Evolutionary conservation across 768 basidiomycete species (phyloP).

Genomic region (Vishniacozyma victoriae): DNA sequence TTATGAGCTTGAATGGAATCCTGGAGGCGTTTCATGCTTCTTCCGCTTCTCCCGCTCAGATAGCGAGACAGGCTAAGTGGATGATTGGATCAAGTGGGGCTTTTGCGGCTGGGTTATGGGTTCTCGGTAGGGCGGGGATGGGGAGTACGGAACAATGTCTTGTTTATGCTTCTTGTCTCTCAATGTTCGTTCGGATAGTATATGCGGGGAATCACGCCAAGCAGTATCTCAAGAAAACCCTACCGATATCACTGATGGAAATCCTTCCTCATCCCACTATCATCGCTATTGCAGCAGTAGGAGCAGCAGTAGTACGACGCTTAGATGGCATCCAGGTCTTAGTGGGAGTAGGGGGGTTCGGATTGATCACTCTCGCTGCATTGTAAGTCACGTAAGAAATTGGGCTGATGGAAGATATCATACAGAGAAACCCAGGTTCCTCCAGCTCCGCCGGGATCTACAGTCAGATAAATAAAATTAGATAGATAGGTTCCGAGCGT

Average conservation of each 20-base stretch:
- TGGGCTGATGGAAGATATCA: no score
- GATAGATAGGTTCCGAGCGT: no score
- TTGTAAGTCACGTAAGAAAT: no score
- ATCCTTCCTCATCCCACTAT: no score
- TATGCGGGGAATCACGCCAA: constrained; percentile 26
- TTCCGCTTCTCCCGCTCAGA: constrained; percentile 61
- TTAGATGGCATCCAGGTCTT: no score
- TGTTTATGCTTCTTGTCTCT: constrained; percentile 28
- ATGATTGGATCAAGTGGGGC: constrained; percentile 69
- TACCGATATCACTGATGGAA: no score
- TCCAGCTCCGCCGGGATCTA: no score
- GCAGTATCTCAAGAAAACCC: constrained; percentile 10
- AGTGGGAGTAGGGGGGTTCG: constrained; percentile 18
- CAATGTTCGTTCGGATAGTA: constrained; percentile 35
- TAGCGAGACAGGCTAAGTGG: constrained; percentile 64
- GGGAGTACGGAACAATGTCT: constrained; percentile 22
- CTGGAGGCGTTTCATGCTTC: constrained; percentile 86
- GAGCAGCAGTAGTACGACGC: no score
- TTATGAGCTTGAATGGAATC: constrained; percentile 81
- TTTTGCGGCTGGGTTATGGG: constrained; percentile 57
- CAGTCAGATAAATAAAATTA: no score
- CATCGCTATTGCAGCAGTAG: no score
- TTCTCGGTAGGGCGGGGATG: constrained; percentile 49
- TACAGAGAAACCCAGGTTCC: no score
- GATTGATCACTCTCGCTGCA: constrained; percentile 14